phyloP scores from a whole-genome alignment of 257 asterid species.

The Solanum bulbocastanum region DNA sequence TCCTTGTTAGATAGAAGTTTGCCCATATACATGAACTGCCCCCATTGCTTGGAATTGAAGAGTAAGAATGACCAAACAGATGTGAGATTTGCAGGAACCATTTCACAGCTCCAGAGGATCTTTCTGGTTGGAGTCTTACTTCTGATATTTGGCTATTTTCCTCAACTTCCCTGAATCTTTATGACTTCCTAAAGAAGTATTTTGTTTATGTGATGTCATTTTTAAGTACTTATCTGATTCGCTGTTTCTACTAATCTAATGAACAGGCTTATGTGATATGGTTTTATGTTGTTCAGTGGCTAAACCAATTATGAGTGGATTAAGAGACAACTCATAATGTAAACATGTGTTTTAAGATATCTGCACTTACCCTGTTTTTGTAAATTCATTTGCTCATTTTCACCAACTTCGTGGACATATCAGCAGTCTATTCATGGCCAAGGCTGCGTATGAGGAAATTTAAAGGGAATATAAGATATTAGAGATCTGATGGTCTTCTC shows the following conservation, averaged over 20 bases:
- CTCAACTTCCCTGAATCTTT: background rate
- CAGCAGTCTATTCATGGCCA: background rate
- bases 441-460: background rate
- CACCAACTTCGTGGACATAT: background rate
- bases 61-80: slow-evolving; percentile 30
- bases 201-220: background rate
- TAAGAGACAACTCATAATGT: background rate
- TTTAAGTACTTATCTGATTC: background rate
- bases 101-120: slow-evolving; percentile 93
- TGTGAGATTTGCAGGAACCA: slow-evolving; percentile 57
- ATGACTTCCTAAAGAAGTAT: background rate
- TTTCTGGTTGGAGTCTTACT: slow-evolving; percentile 49
- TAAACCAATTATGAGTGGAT: background rate
- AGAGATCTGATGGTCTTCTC: background rate
- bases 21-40: slow-evolving; percentile 91
- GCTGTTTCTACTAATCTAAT: background rate
- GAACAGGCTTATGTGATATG: background rate
- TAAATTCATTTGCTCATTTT: background rate
- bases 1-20: slow-evolving; percentile 53
- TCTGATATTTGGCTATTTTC: slow-evolving; percentile 5
- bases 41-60: slow-evolving; percentile 53
- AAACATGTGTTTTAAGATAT: background rate
- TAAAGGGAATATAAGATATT: background rate
- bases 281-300: background rate
- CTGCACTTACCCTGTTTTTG: background rate